phyloP scores from a whole-genome alignment of 805 yeast species.

The Grigorovia yakushimaensis region DNA sequence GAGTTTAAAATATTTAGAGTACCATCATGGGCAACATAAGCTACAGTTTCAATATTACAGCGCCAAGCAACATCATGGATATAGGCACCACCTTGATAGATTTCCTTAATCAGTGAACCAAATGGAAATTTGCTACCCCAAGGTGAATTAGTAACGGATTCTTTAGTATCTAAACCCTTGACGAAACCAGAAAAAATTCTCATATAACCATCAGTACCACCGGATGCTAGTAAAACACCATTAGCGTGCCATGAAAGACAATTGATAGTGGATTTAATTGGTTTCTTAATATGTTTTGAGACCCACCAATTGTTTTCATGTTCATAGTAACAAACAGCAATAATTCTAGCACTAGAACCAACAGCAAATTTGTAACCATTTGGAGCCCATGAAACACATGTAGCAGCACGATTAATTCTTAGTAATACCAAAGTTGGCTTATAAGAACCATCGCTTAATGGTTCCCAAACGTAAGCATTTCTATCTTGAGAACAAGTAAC shows the following conservation, averaged over 20 bases:
- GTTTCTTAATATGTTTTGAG: slow-evolving; percentile 91
- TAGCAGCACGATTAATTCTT: slow-evolving; percentile 92
- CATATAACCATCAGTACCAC: slow-evolving; percentile 89
- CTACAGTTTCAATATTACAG: slow-evolving; percentile 68
- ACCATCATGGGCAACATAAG: slow-evolving; percentile 80
- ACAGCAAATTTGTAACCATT: slow-evolving; percentile 93
- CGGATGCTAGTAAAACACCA: slow-evolving; percentile 76
- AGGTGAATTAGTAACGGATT: slow-evolving; percentile 40
- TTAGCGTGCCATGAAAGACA: slow-evolving; percentile 90
- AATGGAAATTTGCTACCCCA: slow-evolving; percentile 97
- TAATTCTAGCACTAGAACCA: slow-evolving; percentile 87
- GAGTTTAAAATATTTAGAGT: slow-evolving; percentile 69
- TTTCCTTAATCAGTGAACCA: slow-evolving; percentile 49
- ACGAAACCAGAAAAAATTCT: slow-evolving; percentile 82
- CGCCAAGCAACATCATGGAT: slow-evolving; percentile 84
- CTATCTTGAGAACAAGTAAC: slow-evolving; percentile 97
- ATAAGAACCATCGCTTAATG: slow-evolving; percentile 46
- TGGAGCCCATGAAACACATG: slow-evolving; percentile 91
- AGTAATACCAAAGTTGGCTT: slow-evolving; percentile 88
- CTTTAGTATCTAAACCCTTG: slow-evolving; percentile 75
- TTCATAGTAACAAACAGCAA: slow-evolving; percentile 94
- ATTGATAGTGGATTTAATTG: slow-evolving; percentile 80
- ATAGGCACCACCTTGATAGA: slow-evolving; percentile 74
- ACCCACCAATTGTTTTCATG: slow-evolving; percentile 99
- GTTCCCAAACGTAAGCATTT: slow-evolving; percentile 95